A percentile compares a stretch with the other conserved stretches of the same genome.
phyloP scores from a whole-genome alignment of 768 basidiomycete species.

The Tylopilus sp. region DNA sequence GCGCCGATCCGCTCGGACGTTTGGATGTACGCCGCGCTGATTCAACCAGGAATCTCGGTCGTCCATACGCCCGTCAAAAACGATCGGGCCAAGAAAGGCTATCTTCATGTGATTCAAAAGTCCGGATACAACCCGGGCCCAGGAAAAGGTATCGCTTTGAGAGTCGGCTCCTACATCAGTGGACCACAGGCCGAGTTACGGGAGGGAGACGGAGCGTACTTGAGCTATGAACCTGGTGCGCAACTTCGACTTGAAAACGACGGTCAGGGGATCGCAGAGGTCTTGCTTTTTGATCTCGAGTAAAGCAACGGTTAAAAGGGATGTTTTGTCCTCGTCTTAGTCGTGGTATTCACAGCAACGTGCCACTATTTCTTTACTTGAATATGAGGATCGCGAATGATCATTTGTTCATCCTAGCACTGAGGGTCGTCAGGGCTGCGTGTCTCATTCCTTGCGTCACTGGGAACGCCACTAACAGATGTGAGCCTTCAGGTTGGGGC shows the following conservation, averaged over 20 bases:
- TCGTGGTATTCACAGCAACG: background rate
- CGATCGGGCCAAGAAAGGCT: slow-evolving; percentile 55
- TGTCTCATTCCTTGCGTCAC: background rate
- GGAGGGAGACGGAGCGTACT: slow-evolving; percentile 88
- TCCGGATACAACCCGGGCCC: slow-evolving; percentile 69
- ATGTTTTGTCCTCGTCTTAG: background rate
- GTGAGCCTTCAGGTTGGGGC: background rate
- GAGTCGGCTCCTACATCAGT: slow-evolving; percentile 41
- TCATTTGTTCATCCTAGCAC: slow-evolving; percentile 8
- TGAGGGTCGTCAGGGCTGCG: background rate
- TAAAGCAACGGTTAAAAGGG: slow-evolving; percentile 17
- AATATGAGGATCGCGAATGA: background rate
- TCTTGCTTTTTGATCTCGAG: slow-evolving; percentile 78
- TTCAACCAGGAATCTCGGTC: slow-evolving; percentile 55
- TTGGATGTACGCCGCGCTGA: slow-evolving; percentile 70
- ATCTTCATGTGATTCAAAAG: slow-evolving; percentile 83
- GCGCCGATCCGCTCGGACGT: slow-evolving; percentile 74
- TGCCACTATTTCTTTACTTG: background rate
- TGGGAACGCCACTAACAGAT: background rate
- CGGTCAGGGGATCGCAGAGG: slow-evolving; percentile 65
- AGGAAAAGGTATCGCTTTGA: slow-evolving; percentile 57
- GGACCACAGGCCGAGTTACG: slow-evolving; percentile 51
- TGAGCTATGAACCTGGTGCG: slow-evolving; percentile 40
- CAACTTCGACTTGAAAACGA: slow-evolving; percentile 54
- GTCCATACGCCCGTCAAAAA: slow-evolving; percentile 43